Evolutionary conservation across 2,329 filamentous ascomycete genomes (phyloP).

Genomic region (Neonectria punicea): DNA sequence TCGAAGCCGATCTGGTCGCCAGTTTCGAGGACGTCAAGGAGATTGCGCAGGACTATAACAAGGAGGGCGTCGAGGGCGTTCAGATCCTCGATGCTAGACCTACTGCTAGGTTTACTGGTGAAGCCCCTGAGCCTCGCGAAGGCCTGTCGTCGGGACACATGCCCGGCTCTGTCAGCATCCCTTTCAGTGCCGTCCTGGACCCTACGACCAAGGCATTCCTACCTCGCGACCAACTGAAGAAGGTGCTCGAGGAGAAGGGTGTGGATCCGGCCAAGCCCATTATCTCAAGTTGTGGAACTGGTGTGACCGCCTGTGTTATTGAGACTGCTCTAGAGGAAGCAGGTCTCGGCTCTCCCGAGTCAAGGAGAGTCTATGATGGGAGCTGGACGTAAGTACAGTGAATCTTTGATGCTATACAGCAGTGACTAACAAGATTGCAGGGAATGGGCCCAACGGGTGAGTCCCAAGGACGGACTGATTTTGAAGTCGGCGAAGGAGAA

Average conservation of each 20-base stretch:
- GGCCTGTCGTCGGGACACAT: slow-evolving; percentile 92
- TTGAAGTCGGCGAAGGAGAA: slow-evolving; percentile 63
- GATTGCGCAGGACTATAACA: slow-evolving; percentile 78
- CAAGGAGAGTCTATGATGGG: slow-evolving; percentile 87
- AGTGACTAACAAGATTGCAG: slow-evolving; percentile 52
- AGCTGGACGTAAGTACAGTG: slow-evolving; percentile 87
- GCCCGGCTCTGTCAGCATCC: slow-evolving; percentile 85
- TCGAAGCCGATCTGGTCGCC: slow-evolving; percentile 73
- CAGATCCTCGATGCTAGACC: slow-evolving; percentile 92
- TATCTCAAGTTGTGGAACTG: slow-evolving; percentile 90
- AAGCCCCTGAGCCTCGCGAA: slow-evolving; percentile 85
- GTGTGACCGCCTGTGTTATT: slow-evolving; percentile 91
- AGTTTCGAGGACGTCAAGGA: slow-evolving; percentile 86
- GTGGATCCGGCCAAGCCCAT: slow-evolving; percentile 83
- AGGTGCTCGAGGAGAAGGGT: slow-evolving; percentile 82
- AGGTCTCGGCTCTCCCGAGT: slow-evolving; percentile 73
- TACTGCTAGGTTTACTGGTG: slow-evolving; percentile 81
- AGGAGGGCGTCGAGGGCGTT: slow-evolving; percentile 83
- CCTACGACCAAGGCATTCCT: slow-evolving; percentile 84
- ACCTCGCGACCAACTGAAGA: slow-evolving; percentile 74
- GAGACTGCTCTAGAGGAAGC: slow-evolving; percentile 88
- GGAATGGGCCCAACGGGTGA: slow-evolving; percentile 75
- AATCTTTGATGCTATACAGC: background rate
- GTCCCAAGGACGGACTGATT: slow-evolving; percentile 71
- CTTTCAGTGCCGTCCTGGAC: slow-evolving; percentile 83